A percentile compares a stretch with the other conserved stretches of the same genome.
phyloP scores from a whole-genome alignment of 2,329 filamentous ascomycete genomes.

The Pseudocercospora fuligena region DNA sequence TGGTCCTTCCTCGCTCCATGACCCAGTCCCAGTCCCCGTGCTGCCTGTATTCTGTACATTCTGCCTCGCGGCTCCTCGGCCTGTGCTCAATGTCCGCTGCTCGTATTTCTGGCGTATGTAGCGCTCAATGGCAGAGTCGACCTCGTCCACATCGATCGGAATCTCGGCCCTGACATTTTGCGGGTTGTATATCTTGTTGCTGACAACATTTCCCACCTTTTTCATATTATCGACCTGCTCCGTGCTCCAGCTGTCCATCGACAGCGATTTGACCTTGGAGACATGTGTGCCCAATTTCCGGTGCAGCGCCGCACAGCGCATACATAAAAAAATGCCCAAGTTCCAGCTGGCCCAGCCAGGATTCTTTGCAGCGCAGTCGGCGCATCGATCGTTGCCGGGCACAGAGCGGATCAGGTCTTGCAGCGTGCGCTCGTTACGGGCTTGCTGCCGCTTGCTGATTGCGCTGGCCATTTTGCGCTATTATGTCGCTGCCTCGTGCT shows the following conservation, averaged over 20 bases:
- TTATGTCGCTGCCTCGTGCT: neutral
- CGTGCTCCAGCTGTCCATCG: constrained; percentile 95
- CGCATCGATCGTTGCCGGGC: constrained; percentile 89
- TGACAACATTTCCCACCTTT: constrained; percentile 81
- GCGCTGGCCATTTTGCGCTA: constrained; percentile 65
- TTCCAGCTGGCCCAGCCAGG: constrained; percentile 99
- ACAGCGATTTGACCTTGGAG: constrained; percentile 97
- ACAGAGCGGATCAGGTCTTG: constrained; percentile 86
- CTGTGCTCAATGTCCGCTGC: constrained; percentile 56
- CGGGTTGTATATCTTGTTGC: constrained; percentile 89
- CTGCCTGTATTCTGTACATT: constrained; percentile 61
- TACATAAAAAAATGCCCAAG: constrained; percentile 95
- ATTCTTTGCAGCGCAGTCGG: constrained; percentile 89
- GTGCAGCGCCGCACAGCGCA: constrained; percentile 94
- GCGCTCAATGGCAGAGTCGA: constrained; percentile 90
- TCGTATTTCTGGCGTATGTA: constrained; percentile 96
- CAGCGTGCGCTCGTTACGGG: constrained; percentile 89
- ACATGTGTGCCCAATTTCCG: constrained; percentile 97
- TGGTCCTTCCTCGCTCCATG: constrained; percentile 60
- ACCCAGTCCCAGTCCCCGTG: constrained; percentile 46
- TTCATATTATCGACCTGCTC: constrained; percentile 99
- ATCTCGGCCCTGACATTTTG: constrained; percentile 80
- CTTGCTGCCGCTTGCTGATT: constrained; percentile 94
- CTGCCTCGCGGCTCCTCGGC: constrained; percentile 36
- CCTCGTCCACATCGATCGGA: constrained; percentile 88